Evolutionary conservation across 805 yeast genomes (phyloP).

Genomic region (Teunomyces aglyptinius): DNA sequence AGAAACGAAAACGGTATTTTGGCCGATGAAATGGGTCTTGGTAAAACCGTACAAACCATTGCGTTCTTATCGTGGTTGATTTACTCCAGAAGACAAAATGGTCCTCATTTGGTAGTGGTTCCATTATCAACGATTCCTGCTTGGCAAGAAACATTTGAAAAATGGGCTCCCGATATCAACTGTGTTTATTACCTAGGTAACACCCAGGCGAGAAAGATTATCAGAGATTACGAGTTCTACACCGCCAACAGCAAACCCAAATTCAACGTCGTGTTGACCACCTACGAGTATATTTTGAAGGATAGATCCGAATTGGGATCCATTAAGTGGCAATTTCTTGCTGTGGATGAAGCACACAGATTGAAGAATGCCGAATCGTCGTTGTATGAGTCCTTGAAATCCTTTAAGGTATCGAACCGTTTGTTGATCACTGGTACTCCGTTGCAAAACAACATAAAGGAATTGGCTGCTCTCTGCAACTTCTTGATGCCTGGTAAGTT

Average conservation of each 20-base stretch:
- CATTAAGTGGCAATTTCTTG: slow-evolving; percentile 92
- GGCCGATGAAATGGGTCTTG: slow-evolving; percentile 99
- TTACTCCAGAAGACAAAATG: slow-evolving; percentile 93
- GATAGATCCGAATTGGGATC: slow-evolving; percentile 79
- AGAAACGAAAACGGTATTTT: slow-evolving; percentile 95
- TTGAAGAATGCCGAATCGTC: slow-evolving; percentile 93
- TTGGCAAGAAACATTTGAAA: slow-evolving; percentile 98
- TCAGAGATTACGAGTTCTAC: slow-evolving; percentile 84
- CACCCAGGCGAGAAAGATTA: slow-evolving; percentile 74
- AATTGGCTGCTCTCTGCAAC: slow-evolving; percentile 90
- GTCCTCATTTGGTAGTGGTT: slow-evolving; percentile 95
- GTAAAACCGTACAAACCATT: slow-evolving; percentile 96
- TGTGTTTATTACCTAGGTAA: slow-evolving; percentile 93
- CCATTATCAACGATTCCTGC: slow-evolving; percentile 96
- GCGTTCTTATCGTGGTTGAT: slow-evolving; percentile 92
- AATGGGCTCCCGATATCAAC: slow-evolving; percentile 96
- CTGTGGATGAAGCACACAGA: slow-evolving; percentile 98
- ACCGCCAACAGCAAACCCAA: slow-evolving; percentile 67
- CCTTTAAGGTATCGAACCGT: slow-evolving; percentile 80
- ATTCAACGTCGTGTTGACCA: slow-evolving; percentile 88
- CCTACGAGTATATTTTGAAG: slow-evolving; percentile 93
- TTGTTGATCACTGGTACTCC: slow-evolving; percentile 97
- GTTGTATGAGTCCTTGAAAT: slow-evolving; percentile 79
- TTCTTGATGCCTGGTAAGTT: slow-evolving; percentile 96
- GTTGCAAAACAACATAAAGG: slow-evolving; percentile 91